Base-by-base conservation (phyloP, 257 asterid genomes). In the Solanum paucissectum region DNA sequence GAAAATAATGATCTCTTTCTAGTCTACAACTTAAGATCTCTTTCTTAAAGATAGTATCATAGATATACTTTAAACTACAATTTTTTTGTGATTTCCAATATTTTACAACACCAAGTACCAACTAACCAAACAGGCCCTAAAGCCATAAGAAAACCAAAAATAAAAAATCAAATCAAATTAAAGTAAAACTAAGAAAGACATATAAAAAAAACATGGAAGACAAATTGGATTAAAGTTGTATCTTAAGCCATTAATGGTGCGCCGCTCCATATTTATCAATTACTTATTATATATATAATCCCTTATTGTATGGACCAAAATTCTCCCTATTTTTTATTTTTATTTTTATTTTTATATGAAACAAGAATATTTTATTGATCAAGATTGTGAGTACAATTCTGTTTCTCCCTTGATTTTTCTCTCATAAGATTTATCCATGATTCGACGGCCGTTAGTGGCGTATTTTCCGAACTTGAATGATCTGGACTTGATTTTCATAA, bases 241-340 rank as follows among this genome's bases (percentile, higher is more conserved):
- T 20, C 88, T 37, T 49, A 73, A 34, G 62, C 91, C 89, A 37
- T 36, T 25, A 13, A 85, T 85, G 58, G 89, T 87, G 90, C 87
- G 91, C 90, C 90, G 77, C 49, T 66, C 73, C 77, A 32, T 4
- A 83, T 55, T 23, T 29, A 23, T 49, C 25, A 21, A 44, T 84
- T 27, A 62, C 27, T 71, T n/a, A 18, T 37, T 60, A 40, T 44
- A 77, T 34, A 38, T 62, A 79, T 33, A 69, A 38, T 77, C 37
- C 85, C 87, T 84, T 90, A 52, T 89, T 91, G 40, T 12, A 88
- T 84, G 92, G 88, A 88, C 86, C 91, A 89, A 88, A 68, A 87
- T 87, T 77, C 69, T 27, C 2, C 52, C 2, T 29, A 29, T 29
- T 29, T 29, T 29, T 29, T 36, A 0, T 6, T 36, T 36, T 36